Base-by-base conservation (phyloP, 768 basidiomycete species). In the Daedaleopsis nitida region DNA sequence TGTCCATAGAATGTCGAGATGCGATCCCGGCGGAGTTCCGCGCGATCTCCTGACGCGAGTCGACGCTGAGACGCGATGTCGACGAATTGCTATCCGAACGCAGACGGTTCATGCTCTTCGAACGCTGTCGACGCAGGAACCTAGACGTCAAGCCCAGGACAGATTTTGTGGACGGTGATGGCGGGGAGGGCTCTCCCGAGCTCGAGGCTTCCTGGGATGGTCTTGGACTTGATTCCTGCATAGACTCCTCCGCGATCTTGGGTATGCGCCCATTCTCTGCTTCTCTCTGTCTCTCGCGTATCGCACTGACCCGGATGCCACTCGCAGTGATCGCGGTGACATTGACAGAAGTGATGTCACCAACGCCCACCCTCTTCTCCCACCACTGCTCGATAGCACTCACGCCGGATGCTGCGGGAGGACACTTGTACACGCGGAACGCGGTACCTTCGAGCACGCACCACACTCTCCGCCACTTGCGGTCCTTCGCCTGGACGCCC, bases 391-490 rank as follows among this genome's bases (percentile, higher is more conserved):
- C 86, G 50, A 91, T 71, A 37, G 76, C 78, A n/a, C 82, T 78
- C 4, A 80, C 81, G 13, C 80, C 83, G 24, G 77, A 76, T 2
- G 67, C 69, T 14, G 72, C 73, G 0, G 76, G 71, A 38, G 78
- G 77, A 58, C 77, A 83, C 62, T 81, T 81, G 73, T 92, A 94
- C 59, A 98, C 80, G 66, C 84, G 83, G 71, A 98, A 86, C 63
- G 81, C 79, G n/a, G 97, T 98, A 49, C 97, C 97, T 69, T 97
- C 93, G 27, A 99, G 76, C 68, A 96, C 91, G 70, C 93, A 92
- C 65, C 95, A 81, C 53, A 90, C 86, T 52, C 91, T 80, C 61
- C 91, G 84, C 97, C 97, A 99, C 70, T 94, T 92, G 49, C 97
- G 80, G 71, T 98, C 96, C 70, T 81, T 84, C 8, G 96, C 88